These are phyloP conservation scores for Hymenoscyphus scutula DNA, from an alignment of 2,329 filamentous ascomycete species.

Conservation along the genomic window DNA sequence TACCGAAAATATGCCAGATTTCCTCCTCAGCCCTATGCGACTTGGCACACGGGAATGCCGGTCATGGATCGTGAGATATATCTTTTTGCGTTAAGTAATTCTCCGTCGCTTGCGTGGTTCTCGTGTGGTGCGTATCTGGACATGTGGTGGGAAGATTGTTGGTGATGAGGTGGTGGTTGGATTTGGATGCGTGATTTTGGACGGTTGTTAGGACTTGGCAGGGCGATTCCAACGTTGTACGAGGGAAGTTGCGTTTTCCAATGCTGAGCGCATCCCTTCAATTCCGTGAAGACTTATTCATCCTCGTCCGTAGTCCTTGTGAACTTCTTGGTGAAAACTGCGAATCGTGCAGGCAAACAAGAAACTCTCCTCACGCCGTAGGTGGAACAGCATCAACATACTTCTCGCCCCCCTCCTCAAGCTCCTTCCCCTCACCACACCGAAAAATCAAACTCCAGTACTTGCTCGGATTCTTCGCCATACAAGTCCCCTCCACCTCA, in stretches of 20 bases:
- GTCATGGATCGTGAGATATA: neutral
- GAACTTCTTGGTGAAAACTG: neutral
- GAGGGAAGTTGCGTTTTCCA: too few species aligned
- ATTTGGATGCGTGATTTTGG: too few species aligned
- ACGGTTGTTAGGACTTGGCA: too few species aligned
- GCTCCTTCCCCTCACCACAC: neutral
- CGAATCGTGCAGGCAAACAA: neutral
- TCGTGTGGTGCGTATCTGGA: too few species aligned
- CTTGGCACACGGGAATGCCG: neutral
- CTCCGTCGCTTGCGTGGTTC: too few species aligned
- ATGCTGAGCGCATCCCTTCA: too few species aligned
- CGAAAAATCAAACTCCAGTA: neutral
- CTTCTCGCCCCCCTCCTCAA: neutral
- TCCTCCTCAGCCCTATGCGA: neutral
- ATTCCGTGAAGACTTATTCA: neutral
- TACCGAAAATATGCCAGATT: neutral
- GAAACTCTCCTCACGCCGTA: neutral
- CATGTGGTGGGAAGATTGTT: too few species aligned
- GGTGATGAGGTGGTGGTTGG: too few species aligned
- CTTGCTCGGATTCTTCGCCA: neutral
- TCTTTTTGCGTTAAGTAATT: too few species aligned
- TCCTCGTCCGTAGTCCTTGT: neutral
- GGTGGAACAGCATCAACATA: conserved; percentile 1
- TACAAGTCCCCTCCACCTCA: neutral
- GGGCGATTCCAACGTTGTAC: too few species aligned